These are phyloP conservation scores for Metschnikowia sp. DNA, from an alignment of 805 yeast species.

Conservation along the genomic window DNA sequence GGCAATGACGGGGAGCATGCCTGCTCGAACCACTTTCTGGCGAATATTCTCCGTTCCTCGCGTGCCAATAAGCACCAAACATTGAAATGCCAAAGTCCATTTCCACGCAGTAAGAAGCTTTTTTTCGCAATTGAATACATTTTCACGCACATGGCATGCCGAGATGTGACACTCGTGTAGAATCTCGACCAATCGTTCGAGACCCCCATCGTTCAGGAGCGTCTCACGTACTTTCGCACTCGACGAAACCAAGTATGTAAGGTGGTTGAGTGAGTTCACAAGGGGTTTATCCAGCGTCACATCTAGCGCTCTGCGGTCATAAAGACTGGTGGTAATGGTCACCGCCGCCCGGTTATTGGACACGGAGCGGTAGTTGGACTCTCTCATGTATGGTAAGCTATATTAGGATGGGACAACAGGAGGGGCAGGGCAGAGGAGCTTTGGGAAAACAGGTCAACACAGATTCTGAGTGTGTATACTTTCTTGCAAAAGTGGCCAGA, in stretches of 20 bases:
- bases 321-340: constrained; percentile 80
- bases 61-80: constrained; percentile 86
- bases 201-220: constrained; percentile 83
- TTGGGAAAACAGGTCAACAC: background rate
- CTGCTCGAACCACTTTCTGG: constrained; percentile 84
- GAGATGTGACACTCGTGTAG: constrained; percentile 69
- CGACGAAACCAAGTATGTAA: constrained; percentile 81
- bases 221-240: constrained; percentile 90
- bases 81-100: constrained; percentile 94
- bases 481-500: background rate
- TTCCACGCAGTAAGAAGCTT: constrained; percentile 83
- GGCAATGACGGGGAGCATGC: constrained; percentile 85
- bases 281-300: constrained; percentile 86
- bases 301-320: constrained; percentile 90
- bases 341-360: constrained; percentile 87
- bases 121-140: constrained; percentile 35
- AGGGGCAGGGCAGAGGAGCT: constrained; percentile 1
- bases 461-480: background rate
- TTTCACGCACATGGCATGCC: constrained; percentile 27
- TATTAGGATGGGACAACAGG: background rate
- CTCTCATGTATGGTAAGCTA: constrained; percentile 52
- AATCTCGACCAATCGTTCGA: constrained; percentile 82
- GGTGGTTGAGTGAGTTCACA: constrained; percentile 86
- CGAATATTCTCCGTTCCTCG: constrained; percentile 87
- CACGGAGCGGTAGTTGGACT: constrained; percentile 78